These are phyloP conservation scores for Leucaena leucocephala DNA, from an alignment of 306 rosid genomes.

Conservation along the genomic window DNA sequence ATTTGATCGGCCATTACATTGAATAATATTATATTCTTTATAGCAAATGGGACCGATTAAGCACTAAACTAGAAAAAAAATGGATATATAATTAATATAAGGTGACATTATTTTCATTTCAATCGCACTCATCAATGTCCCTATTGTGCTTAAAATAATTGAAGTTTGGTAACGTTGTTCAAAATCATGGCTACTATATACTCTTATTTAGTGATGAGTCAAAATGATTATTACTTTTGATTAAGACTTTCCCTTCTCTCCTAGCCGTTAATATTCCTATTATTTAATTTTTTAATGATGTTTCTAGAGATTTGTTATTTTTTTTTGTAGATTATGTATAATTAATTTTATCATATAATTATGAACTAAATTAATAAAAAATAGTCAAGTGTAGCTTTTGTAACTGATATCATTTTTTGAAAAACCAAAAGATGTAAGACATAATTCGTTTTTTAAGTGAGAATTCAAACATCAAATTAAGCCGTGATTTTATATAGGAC, in stretches of 20 bases:
- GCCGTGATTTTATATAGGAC: not conserved
- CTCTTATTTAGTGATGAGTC: not conserved
- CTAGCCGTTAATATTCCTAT: constrained; percentile 21
- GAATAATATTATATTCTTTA: not conserved
- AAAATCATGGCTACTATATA: not conserved
- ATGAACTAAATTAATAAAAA: not conserved
- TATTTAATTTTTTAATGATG: not conserved
- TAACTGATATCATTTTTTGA: not conserved
- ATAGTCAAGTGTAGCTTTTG: not conserved
- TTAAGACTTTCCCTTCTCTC: constrained; percentile 13
- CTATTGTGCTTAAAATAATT: not conserved
- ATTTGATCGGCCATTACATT: not conserved
- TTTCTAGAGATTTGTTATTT: not conserved
- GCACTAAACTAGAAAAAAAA: constrained; percentile 10
- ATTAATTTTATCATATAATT: not conserved
- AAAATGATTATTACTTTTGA: constrained; percentile 19
- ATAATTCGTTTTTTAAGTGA: not conserved
- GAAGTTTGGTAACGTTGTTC: not conserved
- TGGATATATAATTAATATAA: not conserved
- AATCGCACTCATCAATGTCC: not conserved
- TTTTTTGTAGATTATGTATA: not conserved
- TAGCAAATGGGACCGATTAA: not conserved
- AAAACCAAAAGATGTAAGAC: not conserved
- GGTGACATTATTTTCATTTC: not conserved
- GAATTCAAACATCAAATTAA: not conserved